Evolutionary conservation across 768 basidiomycete genomes (phyloP), one percentile per base, ranked within the genome.

Genomic region (Grammothele lineata): DNA sequence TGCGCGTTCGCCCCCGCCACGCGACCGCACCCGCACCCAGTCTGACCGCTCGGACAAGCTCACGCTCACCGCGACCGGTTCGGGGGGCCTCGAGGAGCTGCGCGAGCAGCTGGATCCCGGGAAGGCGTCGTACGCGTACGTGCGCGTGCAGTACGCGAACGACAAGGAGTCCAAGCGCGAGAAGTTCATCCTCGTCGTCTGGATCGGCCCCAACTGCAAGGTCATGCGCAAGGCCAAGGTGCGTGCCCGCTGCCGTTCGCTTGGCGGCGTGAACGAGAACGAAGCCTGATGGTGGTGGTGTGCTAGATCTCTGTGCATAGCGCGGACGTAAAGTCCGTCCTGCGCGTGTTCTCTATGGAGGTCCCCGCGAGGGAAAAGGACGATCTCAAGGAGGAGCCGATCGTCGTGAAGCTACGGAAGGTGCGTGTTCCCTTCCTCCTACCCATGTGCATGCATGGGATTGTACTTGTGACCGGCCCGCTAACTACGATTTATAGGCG

Each of bases 171-270:
- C 83, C 35, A 77, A 70, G 63, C 80, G 93, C 48, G 88, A 94
- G 74, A 96, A 95, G 75, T 89, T 91, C 70, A 78, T 87, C 56
- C 77, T 91, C 59, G 74, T 91, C 73, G 75, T 80, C 37, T 91
- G 88, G 88, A 92, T 91, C 67, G 89, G 90, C 36, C 70, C 78
- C 17, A 66, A 70, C 34, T 88, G 90, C 69, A 92, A 91, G 70
- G 77, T 93, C 53, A 92, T 95, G 92, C 77, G 93, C 51, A 87
- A 84, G 70, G 93, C 85, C 35, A 94, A 92, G 82, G 88, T 89
- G 47, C 55, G 76, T 66, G 32, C 43, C 18, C 2, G 26, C 23
- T 18, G 6, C 19, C 22, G 25, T 6, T 9, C 30, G 8, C n/a
- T n/a, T n/a, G n/a, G n/a, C n/a, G n/a, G n/a, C n/a, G n/a, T n/a